Evolutionary conservation across 1,284 basidiomycete species (phyloP), one percentile per base, ranked within the genome.

Genomic region (Ganoderma sp.): DNA sequence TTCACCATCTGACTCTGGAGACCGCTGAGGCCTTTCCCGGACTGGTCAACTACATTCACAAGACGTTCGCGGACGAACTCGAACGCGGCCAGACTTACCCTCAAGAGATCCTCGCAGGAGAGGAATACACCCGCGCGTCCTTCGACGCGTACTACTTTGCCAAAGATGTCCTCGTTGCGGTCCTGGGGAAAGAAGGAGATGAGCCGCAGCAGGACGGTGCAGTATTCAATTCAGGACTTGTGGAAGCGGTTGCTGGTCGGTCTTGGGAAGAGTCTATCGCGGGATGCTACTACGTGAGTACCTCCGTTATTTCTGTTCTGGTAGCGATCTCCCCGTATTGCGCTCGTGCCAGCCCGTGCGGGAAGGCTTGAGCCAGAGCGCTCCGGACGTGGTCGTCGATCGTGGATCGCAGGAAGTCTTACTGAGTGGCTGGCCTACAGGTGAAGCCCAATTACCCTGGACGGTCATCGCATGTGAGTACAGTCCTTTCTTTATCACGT

Each of bases 361-460:
- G n/a, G 15, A 2, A 41, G 58, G 39, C 58, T 41, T 19, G 58
- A 41, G 15, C 41, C 12, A 60, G 58, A 60, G 58, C 22, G 41
- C 39, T 41, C 58, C 58, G 37, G 22, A 60, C 12, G 37, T 17
- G 58, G 64, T 57, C 67, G 67, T 66, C 63, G 68, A 72, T 68
- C 64, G 69, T 67, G 67, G 15, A 25, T 9, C n/a, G 39, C 22
- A 39, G 22, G 39, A 60, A 64, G 39, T 28, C 43, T 67, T 64
- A 61, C 43, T 63, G 32, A 45, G 39, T 63, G 63, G 42, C 62
- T 62, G 37, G 42, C 54, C 19, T 66, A 68, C 72, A 90, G 87
- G 87, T 96, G 69, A 97, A 96, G 81, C 94, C 94, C 45, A 96
- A 96, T 79, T 96, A 97, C 80, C 94, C 94, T 2, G 95, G 96